Evolutionary conservation across 805 yeast genomes (phyloP).

Genomic region (Wickerhamomyces rabaulensis): DNA sequence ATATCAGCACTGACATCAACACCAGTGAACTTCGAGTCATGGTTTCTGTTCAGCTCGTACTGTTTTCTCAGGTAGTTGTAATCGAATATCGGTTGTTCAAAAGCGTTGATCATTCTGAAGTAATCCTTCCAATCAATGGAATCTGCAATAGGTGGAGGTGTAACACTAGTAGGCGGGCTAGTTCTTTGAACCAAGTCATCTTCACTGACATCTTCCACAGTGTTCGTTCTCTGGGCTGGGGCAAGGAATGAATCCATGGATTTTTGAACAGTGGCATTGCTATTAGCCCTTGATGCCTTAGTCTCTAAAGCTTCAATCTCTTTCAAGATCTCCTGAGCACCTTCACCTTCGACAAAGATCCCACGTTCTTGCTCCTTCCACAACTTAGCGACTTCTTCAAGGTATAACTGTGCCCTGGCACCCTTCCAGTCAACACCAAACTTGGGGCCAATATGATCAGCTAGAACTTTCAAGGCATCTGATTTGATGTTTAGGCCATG

Average conservation of each 20-base stretch:
- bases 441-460: slow-evolving; percentile 67
- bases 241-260: neutral
- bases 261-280: neutral
- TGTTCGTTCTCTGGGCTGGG: slow-evolving; percentile 7
- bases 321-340: slow-evolving; percentile 55
- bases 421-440: slow-evolving; percentile 89
- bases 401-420: slow-evolving; percentile 49
- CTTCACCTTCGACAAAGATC: slow-evolving; percentile 73
- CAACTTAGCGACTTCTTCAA: slow-evolving; percentile 71
- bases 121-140: slow-evolving; percentile 65
- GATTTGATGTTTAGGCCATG: slow-evolving; percentile 89
- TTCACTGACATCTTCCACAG: slow-evolving; percentile 15
- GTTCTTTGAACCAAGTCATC: slow-evolving; percentile 5
- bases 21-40: slow-evolving; percentile 19
- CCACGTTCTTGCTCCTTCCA: slow-evolving; percentile 94
- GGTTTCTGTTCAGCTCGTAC: slow-evolving; percentile 35
- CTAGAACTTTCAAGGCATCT: slow-evolving; percentile 67
- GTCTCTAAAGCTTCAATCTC: slow-evolving; percentile 38
- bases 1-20: slow-evolving; percentile 28
- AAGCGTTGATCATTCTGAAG: slow-evolving; percentile 60
- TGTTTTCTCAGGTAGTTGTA: slow-evolving; percentile 62
- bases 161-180: slow-evolving; percentile 22
- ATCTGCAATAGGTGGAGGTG: slow-evolving; percentile 23
- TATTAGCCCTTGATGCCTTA: slow-evolving; percentile 5
- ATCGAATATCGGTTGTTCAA: slow-evolving; percentile 55